Evolutionary conservation across 2,329 filamentous ascomycete genomes (phyloP).

Genomic region (Gaeumannomyces sp.): DNA sequence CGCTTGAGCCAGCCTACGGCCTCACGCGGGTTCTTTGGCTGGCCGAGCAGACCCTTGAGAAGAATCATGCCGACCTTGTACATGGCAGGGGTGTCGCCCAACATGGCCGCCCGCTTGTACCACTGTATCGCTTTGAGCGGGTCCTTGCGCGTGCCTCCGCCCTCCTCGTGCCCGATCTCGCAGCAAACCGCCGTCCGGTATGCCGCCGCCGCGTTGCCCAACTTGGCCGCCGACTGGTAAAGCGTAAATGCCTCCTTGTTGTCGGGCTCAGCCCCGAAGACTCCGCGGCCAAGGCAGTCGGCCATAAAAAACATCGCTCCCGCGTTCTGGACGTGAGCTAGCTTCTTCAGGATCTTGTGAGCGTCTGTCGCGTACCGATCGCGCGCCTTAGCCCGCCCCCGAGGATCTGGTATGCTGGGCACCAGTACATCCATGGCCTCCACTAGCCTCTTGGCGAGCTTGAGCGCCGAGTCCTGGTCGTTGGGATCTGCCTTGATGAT

Average conservation of each 20-base stretch:
- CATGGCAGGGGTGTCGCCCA: conserved; percentile 91
- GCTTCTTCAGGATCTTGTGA: conserved; percentile 86
- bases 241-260: conserved; percentile 88
- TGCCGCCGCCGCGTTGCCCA: conserved; percentile 77
- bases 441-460: conserved; percentile 74
- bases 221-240: conserved; percentile 90
- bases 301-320: conserved; percentile 94
- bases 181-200: conserved; percentile 97
- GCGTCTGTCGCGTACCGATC: conserved; percentile 83
- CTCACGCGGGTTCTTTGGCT: conserved; percentile 74
- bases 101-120: conserved; percentile 87
- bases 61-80: conserved; percentile 98
- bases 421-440: conserved; percentile 78
- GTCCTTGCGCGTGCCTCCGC: conserved; percentile 85
- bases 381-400: conserved; percentile 65
- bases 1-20: conserved; percentile 89
- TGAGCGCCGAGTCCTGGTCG: conserved; percentile 65
- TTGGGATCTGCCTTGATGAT: conserved; percentile 63
- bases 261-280: conserved; percentile 72
- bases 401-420: conserved; percentile 57
- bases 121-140: conserved; percentile 93
- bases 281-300: conserved; percentile 78
- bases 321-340: conserved; percentile 63
- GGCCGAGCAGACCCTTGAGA: conserved; percentile 88
- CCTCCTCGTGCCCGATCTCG: conserved; percentile 90